These are phyloP conservation scores for Chaetomium sp. DNA, from an alignment of 2,329 filamentous ascomycete species.

Conservation along the genomic window DNA sequence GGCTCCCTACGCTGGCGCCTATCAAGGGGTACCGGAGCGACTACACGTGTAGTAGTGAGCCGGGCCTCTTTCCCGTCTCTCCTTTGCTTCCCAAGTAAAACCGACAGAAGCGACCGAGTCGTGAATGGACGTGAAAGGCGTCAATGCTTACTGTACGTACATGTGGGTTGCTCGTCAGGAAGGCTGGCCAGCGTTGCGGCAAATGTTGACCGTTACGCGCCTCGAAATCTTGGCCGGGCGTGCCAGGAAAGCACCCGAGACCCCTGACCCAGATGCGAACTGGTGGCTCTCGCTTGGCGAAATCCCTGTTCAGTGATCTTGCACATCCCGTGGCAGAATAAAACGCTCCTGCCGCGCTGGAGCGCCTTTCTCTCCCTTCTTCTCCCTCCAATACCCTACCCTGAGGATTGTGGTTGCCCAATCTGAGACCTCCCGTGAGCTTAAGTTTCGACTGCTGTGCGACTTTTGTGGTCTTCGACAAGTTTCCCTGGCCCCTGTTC, in stretches of 20 bases:
- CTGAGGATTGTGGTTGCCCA: conserved; percentile 8
- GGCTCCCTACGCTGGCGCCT: too few species aligned
- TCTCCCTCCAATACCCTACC: background rate
- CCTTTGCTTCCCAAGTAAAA: too few species aligned
- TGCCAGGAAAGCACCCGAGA: background rate
- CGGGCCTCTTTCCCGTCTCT: too few species aligned
- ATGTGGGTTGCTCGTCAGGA: too few species aligned
- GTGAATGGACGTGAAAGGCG: too few species aligned
- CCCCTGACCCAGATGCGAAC: conserved; percentile 1
- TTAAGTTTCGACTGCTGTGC: conserved; percentile 17
- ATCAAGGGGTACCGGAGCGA: too few species aligned
- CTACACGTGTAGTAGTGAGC: too few species aligned
- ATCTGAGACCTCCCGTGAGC: conserved; percentile 15
- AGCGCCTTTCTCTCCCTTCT: background rate
- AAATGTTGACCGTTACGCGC: conserved; percentile 3
- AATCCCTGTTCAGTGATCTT: background rate
- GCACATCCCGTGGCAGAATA: background rate
- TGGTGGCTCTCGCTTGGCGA: background rate
- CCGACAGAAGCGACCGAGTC: too few species aligned
- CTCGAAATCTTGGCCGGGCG: background rate
- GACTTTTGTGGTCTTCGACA: conserved; percentile 1
- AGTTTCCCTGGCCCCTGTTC: background rate
- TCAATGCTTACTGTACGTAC: too few species aligned
- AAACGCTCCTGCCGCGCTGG: background rate
- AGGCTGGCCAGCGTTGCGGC: background rate